Evolutionary conservation across 2,329 filamentous ascomycete genomes (phyloP), one percentile per base, ranked within the genome.

Genomic region (Clarireedia homoeocarpa): DNA sequence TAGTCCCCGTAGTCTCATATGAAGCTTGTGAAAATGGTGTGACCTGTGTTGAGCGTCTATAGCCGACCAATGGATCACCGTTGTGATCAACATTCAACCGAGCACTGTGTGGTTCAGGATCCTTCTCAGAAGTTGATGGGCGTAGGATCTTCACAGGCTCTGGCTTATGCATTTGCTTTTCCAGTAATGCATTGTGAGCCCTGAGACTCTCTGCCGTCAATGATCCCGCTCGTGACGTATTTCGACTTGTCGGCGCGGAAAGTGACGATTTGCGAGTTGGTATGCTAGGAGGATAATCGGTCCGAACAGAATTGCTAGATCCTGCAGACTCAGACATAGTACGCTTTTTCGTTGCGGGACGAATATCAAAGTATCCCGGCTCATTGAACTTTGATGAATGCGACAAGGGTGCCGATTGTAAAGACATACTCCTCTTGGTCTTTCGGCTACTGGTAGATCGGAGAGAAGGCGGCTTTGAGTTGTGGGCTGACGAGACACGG

Each of bases 1-100:
- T 20, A 15, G 79, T 83, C n/a, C 82, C 84, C 36, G 75, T 78
- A n/a, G 69, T 70, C 15, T 84, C 82, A 48, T 84, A 75, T 0
- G 83, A 86, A 0, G 74, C 73, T 56, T 81, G 72, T 1, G 83
- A 86, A 62, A 85, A 85, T 4, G 83, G 83, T 0, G 83, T 85
- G 60, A 79, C 79, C 59, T 81, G 76, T 5, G 77, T 74, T 5
- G 80, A 79, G 40, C 79, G 71, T 50, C 77, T 75, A 62, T 75
- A 79, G 45, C 75, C 74, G 54, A 77, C 78, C 61, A 78, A 74
- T 12, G 74, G 75, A 56, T 83, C 81, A 5, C 78, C 78, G 59
- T 80, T 77, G 12, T 73, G 74, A 59, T 81, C 79, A 42, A 77
- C 70, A 73, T 73, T 52, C 30, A 58, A 46, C 26, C 57, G 65